Conservation (phyloP, 805 yeast genomes). For the Candida bentonensis region DNA sequence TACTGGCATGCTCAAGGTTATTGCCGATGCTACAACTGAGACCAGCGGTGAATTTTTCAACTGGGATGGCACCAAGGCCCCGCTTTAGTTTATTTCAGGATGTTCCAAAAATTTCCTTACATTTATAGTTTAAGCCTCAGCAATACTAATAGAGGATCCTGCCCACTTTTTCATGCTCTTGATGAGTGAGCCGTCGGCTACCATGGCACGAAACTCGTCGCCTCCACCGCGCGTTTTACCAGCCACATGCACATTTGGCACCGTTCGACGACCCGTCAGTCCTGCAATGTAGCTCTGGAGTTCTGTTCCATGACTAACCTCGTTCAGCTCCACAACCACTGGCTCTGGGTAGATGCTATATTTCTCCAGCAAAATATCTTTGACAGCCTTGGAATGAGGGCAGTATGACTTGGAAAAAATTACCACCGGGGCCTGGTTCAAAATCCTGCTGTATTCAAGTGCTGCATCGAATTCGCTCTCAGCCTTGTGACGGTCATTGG, state of each 20-base stretch:
- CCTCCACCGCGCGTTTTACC: slow-evolving; percentile 75
- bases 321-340: slow-evolving; percentile 66
- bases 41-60: slow-evolving; percentile 14
- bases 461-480: not conserved
- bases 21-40: slow-evolving; percentile 14
- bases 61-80: slow-evolving; percentile 7
- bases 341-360: slow-evolving; percentile 66
- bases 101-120: no score
- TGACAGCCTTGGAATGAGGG: slow-evolving; percentile 65
- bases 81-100: no score
- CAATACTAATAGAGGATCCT: not conserved
- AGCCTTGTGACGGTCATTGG: not conserved
- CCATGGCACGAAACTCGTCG: slow-evolving; percentile 36
- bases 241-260: slow-evolving; percentile 75
- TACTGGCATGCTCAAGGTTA: slow-evolving; percentile 8
- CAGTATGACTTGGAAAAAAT: slow-evolving; percentile 44
- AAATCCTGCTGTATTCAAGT: not conserved
- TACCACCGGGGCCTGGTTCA: slow-evolving; percentile 17
- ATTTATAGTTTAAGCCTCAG: not conserved
- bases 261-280: slow-evolving; percentile 69
- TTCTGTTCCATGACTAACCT: slow-evolving; percentile 58
- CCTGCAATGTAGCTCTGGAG: slow-evolving; percentile 60
- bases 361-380: slow-evolving; percentile 44
- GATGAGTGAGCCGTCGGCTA: not conserved
- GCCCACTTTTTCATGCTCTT: not conserved